Percentiles rank a stretch among this genome's conserved stretches.
Evolutionary conservation across 495 filamentous ascomycete species (phyloP).

Genomic region (Tuber melanosporum): DNA sequence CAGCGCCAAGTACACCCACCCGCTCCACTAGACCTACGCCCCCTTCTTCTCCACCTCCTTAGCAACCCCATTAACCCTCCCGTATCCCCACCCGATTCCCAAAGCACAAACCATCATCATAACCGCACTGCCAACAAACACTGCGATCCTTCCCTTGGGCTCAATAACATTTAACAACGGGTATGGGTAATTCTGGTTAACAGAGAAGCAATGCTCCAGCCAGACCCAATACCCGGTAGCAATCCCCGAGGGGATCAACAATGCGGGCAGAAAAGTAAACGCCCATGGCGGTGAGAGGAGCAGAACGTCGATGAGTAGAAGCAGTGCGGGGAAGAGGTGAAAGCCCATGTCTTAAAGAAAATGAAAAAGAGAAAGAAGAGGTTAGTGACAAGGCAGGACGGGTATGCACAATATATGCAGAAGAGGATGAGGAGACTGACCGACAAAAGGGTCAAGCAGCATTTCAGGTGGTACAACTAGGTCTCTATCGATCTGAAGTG

Average conservation of each 20-base stretch:
- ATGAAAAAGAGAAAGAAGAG: background rate
- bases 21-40: background rate
- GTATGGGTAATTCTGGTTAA: conserved; percentile 60
- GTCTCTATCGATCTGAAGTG: conserved; percentile 27
- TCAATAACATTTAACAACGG: conserved; percentile 65
- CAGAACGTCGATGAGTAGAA: conserved; percentile 65
- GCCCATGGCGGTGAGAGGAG: conserved; percentile 78
- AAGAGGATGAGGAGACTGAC: conserved; percentile 18
- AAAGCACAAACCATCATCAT: conserved; percentile 66
- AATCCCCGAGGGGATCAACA: conserved; percentile 57
- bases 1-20: background rate
- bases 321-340: conserved; percentile 67
- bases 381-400: background rate
- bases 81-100: conserved; percentile 61
- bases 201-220: conserved; percentile 55
- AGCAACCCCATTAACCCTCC: conserved; percentile 58
- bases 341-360: conserved; percentile 59
- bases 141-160: conserved; percentile 54
- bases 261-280: conserved; percentile 53
- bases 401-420: background rate
- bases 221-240: conserved; percentile 80
- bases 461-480: conserved; percentile 50
- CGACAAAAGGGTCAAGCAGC: conserved; percentile 42
- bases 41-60: conserved; percentile 40
- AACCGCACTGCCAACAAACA: conserved; percentile 64